Conservation (phyloP, 805 yeast species). For the Candida tammaniensis region DNA sequence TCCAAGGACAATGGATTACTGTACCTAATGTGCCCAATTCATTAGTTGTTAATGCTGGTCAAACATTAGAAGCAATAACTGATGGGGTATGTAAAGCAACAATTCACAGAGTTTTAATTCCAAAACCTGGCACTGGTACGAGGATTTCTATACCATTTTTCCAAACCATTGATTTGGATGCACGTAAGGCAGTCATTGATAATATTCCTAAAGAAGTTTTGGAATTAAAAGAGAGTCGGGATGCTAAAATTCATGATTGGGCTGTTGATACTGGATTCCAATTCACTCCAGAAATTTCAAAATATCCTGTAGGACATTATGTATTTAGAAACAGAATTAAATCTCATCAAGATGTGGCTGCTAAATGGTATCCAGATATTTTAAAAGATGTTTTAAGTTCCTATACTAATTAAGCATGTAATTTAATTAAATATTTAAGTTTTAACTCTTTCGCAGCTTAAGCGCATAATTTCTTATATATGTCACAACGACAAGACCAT, state of each 20-base stretch:
- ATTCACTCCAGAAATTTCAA: constrained; percentile 31
- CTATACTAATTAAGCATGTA: constrained; percentile 5
- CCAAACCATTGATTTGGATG: constrained; percentile 44
- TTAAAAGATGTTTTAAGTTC: constrained; percentile 27
- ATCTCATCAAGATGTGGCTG: constrained; percentile 44
- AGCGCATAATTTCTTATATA: not conserved
- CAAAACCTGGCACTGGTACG: constrained; percentile 36
- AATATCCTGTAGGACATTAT: constrained; percentile 45
- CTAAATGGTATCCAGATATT: constrained; percentile 41
- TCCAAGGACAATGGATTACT: constrained; percentile 55
- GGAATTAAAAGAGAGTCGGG: constrained; percentile 31
- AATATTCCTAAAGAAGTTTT: constrained; percentile 28
- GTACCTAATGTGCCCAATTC: constrained; percentile 49
- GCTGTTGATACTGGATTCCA: constrained; percentile 40
- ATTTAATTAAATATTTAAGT: constrained; percentile 1
- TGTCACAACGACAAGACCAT: constrained; percentile 34
- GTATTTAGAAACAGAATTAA: constrained; percentile 46
- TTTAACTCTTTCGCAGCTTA: not conserved
- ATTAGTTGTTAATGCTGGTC: constrained; percentile 59
- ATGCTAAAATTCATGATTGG: constrained; percentile 31
- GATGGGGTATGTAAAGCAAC: constrained; percentile 60
- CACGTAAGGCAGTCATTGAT: constrained; percentile 26
- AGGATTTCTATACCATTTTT: constrained; percentile 48
- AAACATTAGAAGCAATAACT: constrained; percentile 58
- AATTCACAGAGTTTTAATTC: constrained; percentile 51